Percentiles rank a stretch among this genome's conserved stretches.
Evolutionary conservation across 1,139 yeast species (phyloP).

Genomic region (Sugiyamaella paludigena): DNA sequence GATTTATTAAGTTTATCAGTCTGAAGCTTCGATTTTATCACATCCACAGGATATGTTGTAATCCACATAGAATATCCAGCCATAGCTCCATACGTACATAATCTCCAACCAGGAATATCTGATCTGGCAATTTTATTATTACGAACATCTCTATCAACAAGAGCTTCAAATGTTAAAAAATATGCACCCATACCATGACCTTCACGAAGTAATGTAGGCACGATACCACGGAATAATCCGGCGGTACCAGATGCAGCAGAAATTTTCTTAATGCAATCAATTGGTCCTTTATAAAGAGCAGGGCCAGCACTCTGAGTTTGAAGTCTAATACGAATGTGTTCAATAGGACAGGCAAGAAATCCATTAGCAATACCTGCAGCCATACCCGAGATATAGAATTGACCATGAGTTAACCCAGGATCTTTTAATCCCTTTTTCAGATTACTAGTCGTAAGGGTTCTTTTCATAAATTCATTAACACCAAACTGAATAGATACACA

Average conservation of each 20-base stretch:
- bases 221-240: slow-evolving; percentile 73
- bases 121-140: slow-evolving; percentile 48
- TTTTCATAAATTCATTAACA: slow-evolving; percentile 90
- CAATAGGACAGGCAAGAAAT: slow-evolving; percentile 85
- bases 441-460: slow-evolving; percentile 52
- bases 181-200: slow-evolving; percentile 85
- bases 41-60: slow-evolving; percentile 78
- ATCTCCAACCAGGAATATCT: slow-evolving; percentile 80
- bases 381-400: slow-evolving; percentile 77
- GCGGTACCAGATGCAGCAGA: slow-evolving; percentile 51
- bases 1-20: slow-evolving; percentile 65
- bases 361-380: slow-evolving; percentile 91
- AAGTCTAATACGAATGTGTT: slow-evolving; percentile 84
- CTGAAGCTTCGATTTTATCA: slow-evolving; percentile 80
- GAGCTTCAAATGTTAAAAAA: slow-evolving; percentile 83
- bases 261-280: slow-evolving; percentile 69
- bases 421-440: slow-evolving; percentile 40
- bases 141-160: slow-evolving; percentile 62
- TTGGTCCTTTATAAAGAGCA: slow-evolving; percentile 65
- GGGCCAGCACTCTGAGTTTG: slow-evolving; percentile 69
- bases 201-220: slow-evolving; percentile 80
- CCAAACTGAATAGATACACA: slow-evolving; percentile 86
- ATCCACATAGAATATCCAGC: slow-evolving; percentile 89
- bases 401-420: slow-evolving; percentile 45
- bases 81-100: slow-evolving; percentile 77